Percentiles rank a stretch among this genome's conserved stretches.
Evolutionary conservation across 805 yeast species (phyloP).

Genomic region (Pichia cabralensis): DNA sequence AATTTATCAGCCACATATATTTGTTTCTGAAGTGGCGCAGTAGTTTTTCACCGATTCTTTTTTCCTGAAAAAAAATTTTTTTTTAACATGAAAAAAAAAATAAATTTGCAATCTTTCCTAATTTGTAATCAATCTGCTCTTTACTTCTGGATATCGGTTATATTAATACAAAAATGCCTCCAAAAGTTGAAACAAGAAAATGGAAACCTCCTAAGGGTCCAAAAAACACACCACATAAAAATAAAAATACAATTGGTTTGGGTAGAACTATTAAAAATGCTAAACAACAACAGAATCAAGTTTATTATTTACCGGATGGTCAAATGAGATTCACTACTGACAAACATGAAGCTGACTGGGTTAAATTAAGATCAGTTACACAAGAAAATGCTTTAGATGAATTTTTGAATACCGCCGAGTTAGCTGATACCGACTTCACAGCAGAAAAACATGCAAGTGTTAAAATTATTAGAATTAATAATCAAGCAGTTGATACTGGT

Average conservation of each 20-base stretch:
- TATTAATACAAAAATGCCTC: constrained; percentile 9
- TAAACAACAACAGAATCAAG: constrained; percentile 56
- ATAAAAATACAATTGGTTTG: constrained; percentile 73
- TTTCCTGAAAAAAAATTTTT: no score
- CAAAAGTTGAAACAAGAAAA: constrained; percentile 41
- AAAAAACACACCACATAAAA: constrained; percentile 75
- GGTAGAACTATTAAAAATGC: constrained; percentile 78
- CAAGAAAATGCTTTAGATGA: constrained; percentile 93
- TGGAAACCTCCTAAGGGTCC: constrained; percentile 92
- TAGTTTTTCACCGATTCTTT: no score
- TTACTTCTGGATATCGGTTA: no score
- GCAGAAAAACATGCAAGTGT: constrained; percentile 82
- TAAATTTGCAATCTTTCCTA: no score
- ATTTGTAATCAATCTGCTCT: no score
- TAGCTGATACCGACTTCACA: constrained; percentile 92
- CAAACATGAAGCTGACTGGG: constrained; percentile 80
- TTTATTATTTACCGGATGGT: constrained; percentile 72
- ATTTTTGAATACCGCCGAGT: constrained; percentile 87
- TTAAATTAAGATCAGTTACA: constrained; percentile 83
- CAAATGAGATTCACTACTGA: constrained; percentile 84
- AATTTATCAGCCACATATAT: no score
- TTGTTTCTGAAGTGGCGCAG: no score
- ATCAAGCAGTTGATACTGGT: constrained; percentile 56
- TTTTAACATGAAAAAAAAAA: constrained; percentile 3
- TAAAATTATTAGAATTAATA: constrained; percentile 69